phyloP scores from a whole-genome alignment of 2,329 filamentous ascomycete genomes.

The Epicoccum nigrum region DNA sequence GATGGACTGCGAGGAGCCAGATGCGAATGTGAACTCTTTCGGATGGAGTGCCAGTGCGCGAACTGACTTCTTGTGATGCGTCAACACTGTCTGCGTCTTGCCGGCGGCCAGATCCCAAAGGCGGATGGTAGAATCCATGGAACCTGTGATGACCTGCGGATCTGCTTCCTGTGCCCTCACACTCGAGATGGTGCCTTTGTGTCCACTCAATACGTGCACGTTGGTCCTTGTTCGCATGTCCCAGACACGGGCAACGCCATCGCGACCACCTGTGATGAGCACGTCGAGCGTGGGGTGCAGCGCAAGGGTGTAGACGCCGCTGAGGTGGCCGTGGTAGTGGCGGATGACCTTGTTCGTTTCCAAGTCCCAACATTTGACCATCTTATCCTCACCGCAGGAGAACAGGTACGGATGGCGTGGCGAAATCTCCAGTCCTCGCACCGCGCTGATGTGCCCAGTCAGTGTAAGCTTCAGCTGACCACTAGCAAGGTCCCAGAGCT shows the following conservation, averaged over 20 bases:
- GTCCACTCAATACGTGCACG: slow-evolving; percentile 88
- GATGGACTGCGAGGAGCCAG: slow-evolving; percentile 87
- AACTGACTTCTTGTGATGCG: slow-evolving; percentile 98
- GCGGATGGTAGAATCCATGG: slow-evolving; percentile 69
- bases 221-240: slow-evolving; percentile 96
- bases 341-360: slow-evolving; percentile 92
- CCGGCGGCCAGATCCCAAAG: slow-evolving; percentile 96
- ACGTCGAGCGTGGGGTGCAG: slow-evolving; percentile 96
- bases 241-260: slow-evolving; percentile 95
- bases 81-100: slow-evolving; percentile 94
- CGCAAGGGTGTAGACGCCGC: slow-evolving; percentile 89
- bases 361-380: slow-evolving; percentile 99
- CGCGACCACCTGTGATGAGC: slow-evolving; percentile 89
- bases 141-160: slow-evolving; percentile 92
- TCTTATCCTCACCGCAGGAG: slow-evolving; percentile 98
- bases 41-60: slow-evolving; percentile 84
- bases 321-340: slow-evolving; percentile 96
- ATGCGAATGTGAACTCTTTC: slow-evolving; percentile 94
- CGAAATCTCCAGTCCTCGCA: slow-evolving; percentile 80
- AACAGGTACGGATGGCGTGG: slow-evolving; percentile 96
- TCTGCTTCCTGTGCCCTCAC: slow-evolving; percentile 95
- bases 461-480: slow-evolving; percentile 56
- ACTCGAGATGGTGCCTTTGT: slow-evolving; percentile 88
- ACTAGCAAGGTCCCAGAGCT: slow-evolving; percentile 95
- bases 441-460: slow-evolving; percentile 40